Evolutionary conservation across 116 monocot genomes (phyloP), one percentile per base, ranked within the genome.

Genomic region (Cymodocea nodosa): DNA sequence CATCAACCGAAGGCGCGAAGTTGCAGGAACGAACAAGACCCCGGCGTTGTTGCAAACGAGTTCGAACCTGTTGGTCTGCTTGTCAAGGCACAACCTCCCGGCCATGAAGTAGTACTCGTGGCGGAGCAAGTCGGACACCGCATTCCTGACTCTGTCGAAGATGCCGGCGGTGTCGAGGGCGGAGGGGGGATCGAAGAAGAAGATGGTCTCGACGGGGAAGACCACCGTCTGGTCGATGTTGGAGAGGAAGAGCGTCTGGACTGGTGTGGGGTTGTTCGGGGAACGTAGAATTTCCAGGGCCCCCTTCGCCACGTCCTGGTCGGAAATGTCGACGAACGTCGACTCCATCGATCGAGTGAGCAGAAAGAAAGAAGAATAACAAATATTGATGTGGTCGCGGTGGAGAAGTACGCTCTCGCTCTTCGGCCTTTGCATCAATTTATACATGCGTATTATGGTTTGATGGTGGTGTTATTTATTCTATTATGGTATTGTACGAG

Each of bases 201-300:
- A 93, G 55, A 89, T 10, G 4, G 85, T 89, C 70, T 93, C 85
- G 2, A 93, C 89, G 24, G 81, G 79, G 78, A 93, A 93, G 15
- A 83, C 85, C 25, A 89, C 85, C 4, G 85, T 81, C 71, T 93
- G 93, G 69, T 93, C 93, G 48, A 93, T 86, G 69, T 93, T 89
- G 39, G 93, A 89, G 20, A 93, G 89, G 60, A 69, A 89, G 15
- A 89, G 22, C 19, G 56, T 75, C 23, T 81, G 50, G 48, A 23
- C 52, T 16, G 78, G 76, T 50, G 65, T 68, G n/a, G 79, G 81
- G 40, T 83, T 77, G 55, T 44, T 30, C 11, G 81, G 75, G 71
- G 85, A 85, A 52, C 77, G 15, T 15, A 93, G 70, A 17, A 58
- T 52, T 8, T 78, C 63, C 14, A 73, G 35, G 23, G 39, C 58